Conservation (phyloP, 345 rosid species). For the Raphanus raphanistrum region DNA sequence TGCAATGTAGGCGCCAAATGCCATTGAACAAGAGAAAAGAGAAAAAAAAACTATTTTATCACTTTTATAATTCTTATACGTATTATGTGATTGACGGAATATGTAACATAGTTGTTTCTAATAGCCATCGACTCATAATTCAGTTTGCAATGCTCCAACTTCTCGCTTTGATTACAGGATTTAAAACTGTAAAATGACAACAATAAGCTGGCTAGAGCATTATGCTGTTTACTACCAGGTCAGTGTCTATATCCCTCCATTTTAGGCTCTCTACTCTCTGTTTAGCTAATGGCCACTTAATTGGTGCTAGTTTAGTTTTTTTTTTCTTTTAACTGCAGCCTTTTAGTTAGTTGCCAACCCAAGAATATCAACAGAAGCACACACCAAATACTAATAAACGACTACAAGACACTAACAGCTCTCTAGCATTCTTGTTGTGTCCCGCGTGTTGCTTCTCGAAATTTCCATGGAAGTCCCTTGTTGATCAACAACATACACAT, state of each 20-base stretch:
- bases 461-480: conserved; percentile 40
- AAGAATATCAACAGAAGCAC: neutral
- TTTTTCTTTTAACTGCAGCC: neutral
- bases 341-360: neutral
- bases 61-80: neutral
- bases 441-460: conserved; percentile 40
- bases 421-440: conserved; percentile 42
- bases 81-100: neutral
- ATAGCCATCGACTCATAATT: neutral
- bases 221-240: conserved; percentile 65
- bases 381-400: neutral
- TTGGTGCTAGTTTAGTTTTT: neutral
- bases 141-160: neutral
- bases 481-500: conserved; percentile 39
- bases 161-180: neutral
- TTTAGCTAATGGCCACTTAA: neutral
- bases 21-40: neutral
- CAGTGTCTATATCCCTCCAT: too few species aligned
- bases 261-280: neutral
- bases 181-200: neutral
- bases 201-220: conserved; percentile 53
- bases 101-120: neutral
- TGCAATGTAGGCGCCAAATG: conserved; percentile 4
- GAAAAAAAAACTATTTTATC: neutral
- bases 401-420: conserved; percentile 14